Conservation (phyloP, 768 basidiomycete genomes). For the Austroboletus festivus region DNA sequence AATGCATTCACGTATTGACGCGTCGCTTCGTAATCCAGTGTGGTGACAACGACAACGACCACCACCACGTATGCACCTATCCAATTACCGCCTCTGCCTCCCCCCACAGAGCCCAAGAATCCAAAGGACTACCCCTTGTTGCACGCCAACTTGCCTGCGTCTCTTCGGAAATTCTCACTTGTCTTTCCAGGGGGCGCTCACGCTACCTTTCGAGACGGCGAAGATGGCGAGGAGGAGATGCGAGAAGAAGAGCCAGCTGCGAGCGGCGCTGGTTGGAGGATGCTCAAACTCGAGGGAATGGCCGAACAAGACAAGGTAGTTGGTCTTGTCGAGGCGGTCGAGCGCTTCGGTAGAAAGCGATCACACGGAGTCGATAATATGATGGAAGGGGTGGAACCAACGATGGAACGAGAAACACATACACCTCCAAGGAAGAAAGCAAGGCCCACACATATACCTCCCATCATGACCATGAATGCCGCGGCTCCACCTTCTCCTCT, state of each 20-base stretch:
- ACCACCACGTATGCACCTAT: slow-evolving; percentile 91
- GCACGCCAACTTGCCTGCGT: slow-evolving; percentile 69
- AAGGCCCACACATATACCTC: slow-evolving; percentile 55
- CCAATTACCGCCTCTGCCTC: slow-evolving; percentile 68
- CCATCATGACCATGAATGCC: slow-evolving; percentile 60
- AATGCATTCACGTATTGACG: slow-evolving; percentile 17
- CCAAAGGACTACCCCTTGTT: slow-evolving; percentile 77
- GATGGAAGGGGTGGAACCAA: slow-evolving; percentile 76
- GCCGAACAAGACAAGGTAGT: slow-evolving; percentile 50
- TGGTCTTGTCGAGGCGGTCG: slow-evolving; percentile 75
- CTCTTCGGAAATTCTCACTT: slow-evolving; percentile 70
- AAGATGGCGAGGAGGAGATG: slow-evolving; percentile 60
- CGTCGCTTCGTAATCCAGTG: slow-evolving; percentile 43
- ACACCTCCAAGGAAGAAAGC: slow-evolving; percentile 75
- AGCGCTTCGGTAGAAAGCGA: slow-evolving; percentile 70
- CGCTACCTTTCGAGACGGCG: slow-evolving; percentile 75
- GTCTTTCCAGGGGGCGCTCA: slow-evolving; percentile 78
- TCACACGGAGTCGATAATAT: slow-evolving; percentile 49
- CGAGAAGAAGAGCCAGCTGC: slow-evolving; percentile 67
- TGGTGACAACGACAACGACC: slow-evolving; percentile 89
- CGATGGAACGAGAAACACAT: slow-evolving; percentile 42
- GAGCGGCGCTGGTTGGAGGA: slow-evolving; percentile 69
- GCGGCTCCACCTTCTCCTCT: slow-evolving; percentile 83
- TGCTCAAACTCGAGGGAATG: slow-evolving; percentile 66
- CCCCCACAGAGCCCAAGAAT: slow-evolving; percentile 69